Percentiles rank a stretch among this genome's conserved stretches.
These are phyloP conservation scores for Chalara sp. DNA, from an alignment of 2,329 filamentous ascomycete species.

Conservation along the genomic window DNA sequence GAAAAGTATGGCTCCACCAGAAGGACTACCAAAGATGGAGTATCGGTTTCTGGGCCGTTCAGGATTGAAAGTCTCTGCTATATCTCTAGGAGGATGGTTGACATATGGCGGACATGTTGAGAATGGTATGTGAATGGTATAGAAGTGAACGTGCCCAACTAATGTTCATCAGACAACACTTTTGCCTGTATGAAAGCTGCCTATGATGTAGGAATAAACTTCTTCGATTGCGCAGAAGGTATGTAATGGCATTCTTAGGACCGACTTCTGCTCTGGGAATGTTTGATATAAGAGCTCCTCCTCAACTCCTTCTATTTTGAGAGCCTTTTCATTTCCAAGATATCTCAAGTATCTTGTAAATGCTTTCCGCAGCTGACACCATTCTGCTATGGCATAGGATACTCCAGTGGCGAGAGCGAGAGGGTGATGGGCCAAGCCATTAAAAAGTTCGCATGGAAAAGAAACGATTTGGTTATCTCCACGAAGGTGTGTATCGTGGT, in stretches of 20 bases:
- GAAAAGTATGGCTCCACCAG: conserved; percentile 26
- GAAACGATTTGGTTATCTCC: conserved; percentile 49
- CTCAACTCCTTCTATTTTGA: no score
- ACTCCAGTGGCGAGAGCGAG: conserved; percentile 46
- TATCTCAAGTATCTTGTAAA: no score
- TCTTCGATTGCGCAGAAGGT: conserved; percentile 49
- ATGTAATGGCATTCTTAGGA: no score
- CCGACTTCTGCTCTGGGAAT: no score
- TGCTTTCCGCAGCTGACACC: no score
- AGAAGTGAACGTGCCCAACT: background rate
- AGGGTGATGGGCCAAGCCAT: conserved; percentile 48
- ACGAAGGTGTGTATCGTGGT: conserved; percentile 37
- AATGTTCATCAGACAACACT: conserved; percentile 41
- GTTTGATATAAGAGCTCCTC: no score
- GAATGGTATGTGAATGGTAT: conserved; percentile 38
- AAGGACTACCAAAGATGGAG: conserved; percentile 49
- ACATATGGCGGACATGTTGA: conserved; percentile 71
- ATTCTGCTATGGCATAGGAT: conserved; percentile 18
- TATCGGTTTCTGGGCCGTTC: conserved; percentile 67
- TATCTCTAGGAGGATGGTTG: conserved; percentile 66
- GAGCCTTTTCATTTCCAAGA: no score
- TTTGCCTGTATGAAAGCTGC: conserved; percentile 55
- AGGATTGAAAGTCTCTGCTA: conserved; percentile 67
- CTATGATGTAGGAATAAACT: conserved; percentile 50
- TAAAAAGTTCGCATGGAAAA: conserved; percentile 49